Evolutionary conservation across 1,139 yeast species (phyloP).

Genomic region (Pichia sp.): DNA sequence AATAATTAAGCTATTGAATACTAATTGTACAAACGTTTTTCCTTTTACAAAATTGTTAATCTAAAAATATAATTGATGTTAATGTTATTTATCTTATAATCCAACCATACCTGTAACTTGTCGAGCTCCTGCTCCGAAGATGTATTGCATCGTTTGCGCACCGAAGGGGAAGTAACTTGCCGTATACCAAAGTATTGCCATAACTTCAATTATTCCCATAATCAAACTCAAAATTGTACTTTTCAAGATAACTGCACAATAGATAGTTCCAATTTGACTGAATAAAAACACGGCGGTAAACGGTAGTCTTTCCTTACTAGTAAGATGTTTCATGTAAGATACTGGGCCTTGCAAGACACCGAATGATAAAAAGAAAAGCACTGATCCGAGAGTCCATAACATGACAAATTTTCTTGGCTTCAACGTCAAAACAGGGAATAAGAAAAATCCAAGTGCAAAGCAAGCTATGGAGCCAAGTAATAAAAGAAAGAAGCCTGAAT

Average conservation of each 20-base stretch:
- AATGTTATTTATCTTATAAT: constrained; percentile 10
- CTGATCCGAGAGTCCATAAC: constrained; percentile 87
- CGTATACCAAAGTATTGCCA: constrained; percentile 84
- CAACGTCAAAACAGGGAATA: constrained; percentile 83
- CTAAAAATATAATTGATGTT: not conserved
- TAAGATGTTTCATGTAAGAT: constrained; percentile 64
- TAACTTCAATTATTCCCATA: constrained; percentile 66
- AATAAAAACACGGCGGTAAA: constrained; percentile 77
- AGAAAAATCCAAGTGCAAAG: constrained; percentile 70
- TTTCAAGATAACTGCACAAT: constrained; percentile 45
- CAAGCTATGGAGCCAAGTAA: constrained; percentile 70
- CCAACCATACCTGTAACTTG: constrained; percentile 61
- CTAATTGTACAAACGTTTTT: not conserved
- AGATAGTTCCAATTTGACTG: constrained; percentile 28
- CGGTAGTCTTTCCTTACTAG: constrained; percentile 68
- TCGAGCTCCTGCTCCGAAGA: constrained; percentile 70
- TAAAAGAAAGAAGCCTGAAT: constrained; percentile 72
- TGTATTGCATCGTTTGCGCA: constrained; percentile 70
- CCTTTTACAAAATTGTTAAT: not conserved
- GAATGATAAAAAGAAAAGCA: constrained; percentile 79
- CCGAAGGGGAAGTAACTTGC: constrained; percentile 95
- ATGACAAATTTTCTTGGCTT: constrained; percentile 88
- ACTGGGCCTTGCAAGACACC: constrained; percentile 91
- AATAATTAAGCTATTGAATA: too few relatives aligned
- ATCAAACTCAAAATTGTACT: constrained; percentile 72